Base-by-base conservation (phyloP, 192 early-diverging fungal species). In the Geranomyces variabilis region DNA sequence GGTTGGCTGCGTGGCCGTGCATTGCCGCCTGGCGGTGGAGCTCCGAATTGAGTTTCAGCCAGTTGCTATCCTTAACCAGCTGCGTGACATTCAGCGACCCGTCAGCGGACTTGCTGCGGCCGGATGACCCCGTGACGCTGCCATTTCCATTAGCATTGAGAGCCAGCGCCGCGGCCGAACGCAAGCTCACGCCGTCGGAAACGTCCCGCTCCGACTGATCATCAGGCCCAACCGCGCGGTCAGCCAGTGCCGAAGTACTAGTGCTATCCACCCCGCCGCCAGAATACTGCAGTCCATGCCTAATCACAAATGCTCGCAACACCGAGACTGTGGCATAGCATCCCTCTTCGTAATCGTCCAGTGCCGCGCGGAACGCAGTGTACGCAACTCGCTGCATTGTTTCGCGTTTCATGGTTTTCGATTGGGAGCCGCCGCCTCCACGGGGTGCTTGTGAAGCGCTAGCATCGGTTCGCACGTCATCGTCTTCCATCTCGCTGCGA, bases 301-400 rank as follows among this genome's bases (percentile, higher is more conserved):
- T 51, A 19, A 66, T 34, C 17, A 75, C 31, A 44, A 69, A 67
- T 14, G 68, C 73, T 14, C 73, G 17, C 36, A 75, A 33, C 36
- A 67, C 64, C 14, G 36, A 29, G 24, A 75, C 58, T 12, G 73
- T 60, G 5, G 73, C 51, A 66, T 66, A 69, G n/a, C 46, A 31
- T n/a, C 73, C 65, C 13, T 68, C 56, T 66, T 75, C 73, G 59
- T 67, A 75, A n/a, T 34, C 13, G 53, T 75, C 73, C 24, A 75
- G 43, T 24, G 73, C 66, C 14, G 61, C 30, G 6, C 66, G 66
- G 24, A 75, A 36, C 1, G 66, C 73, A 14, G 41, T 45, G 48
- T 45, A 69, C 17, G 62, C 21, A 13, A 66, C 30, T 19, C 44
- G 24, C 43, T 66, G 73, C 53, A 75, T 53, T 8, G 41, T n/a